These are phyloP conservation scores for Pythium phragmitis DNA, from an alignment of 352 stramenopile species.

Conservation along the genomic window DNA sequence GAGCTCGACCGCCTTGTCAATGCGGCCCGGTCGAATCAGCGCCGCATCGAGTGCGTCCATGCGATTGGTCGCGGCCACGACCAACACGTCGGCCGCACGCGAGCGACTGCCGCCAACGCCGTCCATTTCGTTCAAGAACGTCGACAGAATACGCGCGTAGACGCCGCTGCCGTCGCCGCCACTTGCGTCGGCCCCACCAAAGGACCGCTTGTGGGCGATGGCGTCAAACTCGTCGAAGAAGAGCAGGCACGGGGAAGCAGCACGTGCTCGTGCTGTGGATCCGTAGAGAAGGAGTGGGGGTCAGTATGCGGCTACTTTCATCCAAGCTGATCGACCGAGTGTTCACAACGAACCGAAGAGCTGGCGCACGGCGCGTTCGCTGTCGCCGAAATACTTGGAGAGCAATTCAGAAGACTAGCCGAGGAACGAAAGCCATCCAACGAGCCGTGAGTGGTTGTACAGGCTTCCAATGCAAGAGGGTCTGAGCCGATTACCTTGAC, in stretches of 20 bases:
- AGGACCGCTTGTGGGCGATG: constrained; percentile 78
- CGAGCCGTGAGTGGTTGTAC: too few species aligned
- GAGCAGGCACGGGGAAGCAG: constrained; percentile 68
- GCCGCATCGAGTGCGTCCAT: constrained; percentile 67
- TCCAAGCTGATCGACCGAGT: background rate
- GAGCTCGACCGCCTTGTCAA: constrained; percentile 73
- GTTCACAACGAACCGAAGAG: constrained; percentile 56
- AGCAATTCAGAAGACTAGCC: constrained; percentile 75
- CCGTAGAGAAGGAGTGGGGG: background rate
- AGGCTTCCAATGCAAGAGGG: too few species aligned
- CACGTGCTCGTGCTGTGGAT: constrained; percentile 57
- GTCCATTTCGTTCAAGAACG: constrained; percentile 87
- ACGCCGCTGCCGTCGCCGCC: constrained; percentile 47
- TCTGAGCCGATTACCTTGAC: constrained; percentile 49
- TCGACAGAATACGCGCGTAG: constrained; percentile 79
- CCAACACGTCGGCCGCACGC: constrained; percentile 46
- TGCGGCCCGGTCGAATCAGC: constrained; percentile 72
- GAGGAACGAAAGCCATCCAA: background rate
- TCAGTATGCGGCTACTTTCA: background rate
- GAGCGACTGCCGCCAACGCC: constrained; percentile 46
- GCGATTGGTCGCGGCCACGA: constrained; percentile 76
- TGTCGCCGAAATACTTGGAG: constrained; percentile 88
- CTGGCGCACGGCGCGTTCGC: constrained; percentile 74
- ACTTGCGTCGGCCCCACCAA: constrained; percentile 37
- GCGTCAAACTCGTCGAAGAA: constrained; percentile 88